These are phyloP conservation scores for Rostrohypoxylon terebratum DNA, from an alignment of 495 filamentous ascomycete species.

Conservation along the genomic window DNA sequence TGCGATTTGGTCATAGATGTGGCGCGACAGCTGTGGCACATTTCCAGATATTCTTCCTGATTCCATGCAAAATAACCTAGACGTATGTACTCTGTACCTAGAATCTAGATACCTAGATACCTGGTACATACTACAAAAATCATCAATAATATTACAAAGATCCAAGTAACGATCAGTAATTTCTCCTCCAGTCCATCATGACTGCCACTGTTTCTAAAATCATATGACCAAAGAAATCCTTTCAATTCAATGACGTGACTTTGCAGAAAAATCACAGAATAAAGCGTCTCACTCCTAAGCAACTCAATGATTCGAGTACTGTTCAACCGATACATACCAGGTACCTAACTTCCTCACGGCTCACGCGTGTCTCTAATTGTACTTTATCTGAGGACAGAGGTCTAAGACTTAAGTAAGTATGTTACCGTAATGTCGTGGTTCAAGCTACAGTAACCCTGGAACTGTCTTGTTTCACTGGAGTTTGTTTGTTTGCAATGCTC, in stretches of 20 bases:
- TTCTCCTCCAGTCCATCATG: not conserved
- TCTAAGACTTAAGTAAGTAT: too few species aligned
- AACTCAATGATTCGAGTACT: not conserved
- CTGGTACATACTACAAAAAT: not conserved
- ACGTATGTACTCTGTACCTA: too few species aligned
- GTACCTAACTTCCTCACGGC: not conserved
- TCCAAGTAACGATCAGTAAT: not conserved
- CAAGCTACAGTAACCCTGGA: not conserved
- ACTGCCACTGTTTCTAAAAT: too few species aligned
- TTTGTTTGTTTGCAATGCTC: not conserved
- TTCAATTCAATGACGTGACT: not conserved
- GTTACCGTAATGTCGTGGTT: not conserved
- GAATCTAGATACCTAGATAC: slow-evolving; percentile 3
- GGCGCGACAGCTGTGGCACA: slow-evolving; percentile 18
- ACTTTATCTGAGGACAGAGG: not conserved
- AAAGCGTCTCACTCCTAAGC: not conserved
- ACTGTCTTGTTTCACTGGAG: not conserved
- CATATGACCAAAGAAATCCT: not conserved
- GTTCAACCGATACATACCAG: too few species aligned
- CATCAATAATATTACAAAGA: not conserved
- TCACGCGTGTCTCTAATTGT: not conserved
- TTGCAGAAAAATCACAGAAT: not conserved
- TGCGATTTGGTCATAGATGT: not conserved
- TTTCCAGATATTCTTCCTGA: slow-evolving; percentile 25
- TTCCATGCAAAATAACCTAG: slow-evolving; percentile 23